These are phyloP conservation scores for Colletotrichum costaricense DNA, from an alignment of 2,329 filamentous ascomycete genomes.

Conservation along the genomic window DNA sequence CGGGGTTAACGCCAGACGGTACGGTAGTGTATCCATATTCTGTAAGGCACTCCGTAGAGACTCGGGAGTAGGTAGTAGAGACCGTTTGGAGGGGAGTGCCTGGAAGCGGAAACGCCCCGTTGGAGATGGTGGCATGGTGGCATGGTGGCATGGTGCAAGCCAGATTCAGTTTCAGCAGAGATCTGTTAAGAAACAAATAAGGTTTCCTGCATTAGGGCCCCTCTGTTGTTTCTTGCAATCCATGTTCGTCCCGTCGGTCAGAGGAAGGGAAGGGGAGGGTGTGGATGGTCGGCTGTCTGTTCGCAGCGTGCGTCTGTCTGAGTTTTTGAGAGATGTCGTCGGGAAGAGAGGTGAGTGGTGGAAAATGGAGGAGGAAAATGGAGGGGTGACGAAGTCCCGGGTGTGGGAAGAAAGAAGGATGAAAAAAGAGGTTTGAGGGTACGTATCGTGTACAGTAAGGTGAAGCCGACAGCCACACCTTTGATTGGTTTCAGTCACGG, in stretches of 20 bases:
- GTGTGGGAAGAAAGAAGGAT: neutral
- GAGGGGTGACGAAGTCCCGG: neutral
- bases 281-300: constrained; percentile 24
- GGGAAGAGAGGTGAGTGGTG: constrained; percentile 6
- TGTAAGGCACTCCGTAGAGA: too few species aligned
- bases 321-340: neutral
- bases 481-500: neutral
- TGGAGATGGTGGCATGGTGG: constrained; percentile 1
- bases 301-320: constrained; percentile 22
- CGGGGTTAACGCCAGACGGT: neutral
- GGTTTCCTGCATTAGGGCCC: constrained; percentile 34
- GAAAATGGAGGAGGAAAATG: neutral
- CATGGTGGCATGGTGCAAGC: constrained; percentile 6
- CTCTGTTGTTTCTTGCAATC: constrained; percentile 33
- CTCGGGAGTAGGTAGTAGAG: neutral
- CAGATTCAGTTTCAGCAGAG: constrained; percentile 29
- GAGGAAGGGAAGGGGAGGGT: neutral
- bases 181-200: constrained; percentile 33
- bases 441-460: neutral
- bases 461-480: neutral
- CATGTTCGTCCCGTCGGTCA: constrained; percentile 32
- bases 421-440: neutral
- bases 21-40: neutral
- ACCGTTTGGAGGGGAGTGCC: neutral
- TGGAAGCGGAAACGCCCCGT: constrained; percentile 4